Evolutionary conservation across 257 asterid genomes (phyloP).

Genomic region (Nicotiana benthamiana): DNA sequence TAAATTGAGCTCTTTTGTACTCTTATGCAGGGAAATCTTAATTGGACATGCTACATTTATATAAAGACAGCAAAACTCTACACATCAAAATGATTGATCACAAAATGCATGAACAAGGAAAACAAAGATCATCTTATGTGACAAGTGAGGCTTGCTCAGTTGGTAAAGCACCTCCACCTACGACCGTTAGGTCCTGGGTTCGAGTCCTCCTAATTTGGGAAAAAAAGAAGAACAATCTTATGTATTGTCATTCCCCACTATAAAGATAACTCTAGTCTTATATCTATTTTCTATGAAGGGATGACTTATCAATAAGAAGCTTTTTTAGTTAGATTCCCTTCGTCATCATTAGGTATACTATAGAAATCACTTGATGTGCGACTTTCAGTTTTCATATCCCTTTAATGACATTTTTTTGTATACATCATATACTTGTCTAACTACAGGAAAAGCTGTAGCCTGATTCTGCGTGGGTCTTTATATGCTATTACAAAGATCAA

Average conservation of each 20-base stretch:
- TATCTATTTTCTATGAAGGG: not conserved
- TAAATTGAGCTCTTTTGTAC: constrained; percentile 26
- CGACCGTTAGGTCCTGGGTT: too few relatives aligned
- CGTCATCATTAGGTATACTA: not conserved
- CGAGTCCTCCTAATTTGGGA: too few relatives aligned
- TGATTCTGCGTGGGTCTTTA: not conserved
- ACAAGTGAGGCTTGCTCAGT: too few relatives aligned
- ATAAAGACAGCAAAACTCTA: not conserved
- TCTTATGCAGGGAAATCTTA: constrained; percentile 22
- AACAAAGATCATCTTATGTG: not conserved
- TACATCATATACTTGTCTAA: not conserved
- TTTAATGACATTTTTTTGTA: not conserved
- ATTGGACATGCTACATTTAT: constrained; percentile 11
- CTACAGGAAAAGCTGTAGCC: not conserved
- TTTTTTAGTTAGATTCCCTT: not conserved
- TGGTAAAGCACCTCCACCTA: too few relatives aligned
- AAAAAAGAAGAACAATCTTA: too few relatives aligned
- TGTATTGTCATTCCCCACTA: not conserved
- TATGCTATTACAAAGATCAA: not conserved
- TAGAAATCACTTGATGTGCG: not conserved
- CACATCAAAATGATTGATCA: constrained; percentile 17
- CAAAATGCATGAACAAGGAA: constrained; percentile 7
- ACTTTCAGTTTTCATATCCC: too few relatives aligned
- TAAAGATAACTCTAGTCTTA: not conserved
- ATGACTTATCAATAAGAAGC: not conserved